A percentile compares a stretch with the other conserved stretches of the same genome.
These are phyloP conservation scores for Gossypium longicalyx DNA, from an alignment of 345 rosid species.

Conservation along the genomic window DNA sequence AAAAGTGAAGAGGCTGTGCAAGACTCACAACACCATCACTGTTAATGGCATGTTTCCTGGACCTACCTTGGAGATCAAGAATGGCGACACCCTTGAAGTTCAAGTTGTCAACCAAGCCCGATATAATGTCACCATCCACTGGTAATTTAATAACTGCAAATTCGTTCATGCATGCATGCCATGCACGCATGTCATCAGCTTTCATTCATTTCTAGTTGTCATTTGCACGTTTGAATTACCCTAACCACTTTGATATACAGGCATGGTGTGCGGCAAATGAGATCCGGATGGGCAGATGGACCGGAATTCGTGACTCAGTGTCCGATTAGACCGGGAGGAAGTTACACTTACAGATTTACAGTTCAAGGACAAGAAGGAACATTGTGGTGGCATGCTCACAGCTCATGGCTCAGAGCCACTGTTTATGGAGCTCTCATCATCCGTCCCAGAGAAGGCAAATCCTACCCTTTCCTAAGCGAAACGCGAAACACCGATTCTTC, in stretches of 20 bases:
- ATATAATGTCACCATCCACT: slow-evolving; percentile 81
- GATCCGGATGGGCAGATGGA: slow-evolving; percentile 95
- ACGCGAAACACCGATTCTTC: background rate
- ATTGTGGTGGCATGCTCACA: slow-evolving; percentile 99
- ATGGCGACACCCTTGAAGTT: slow-evolving; percentile 70
- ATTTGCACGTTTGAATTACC: background rate
- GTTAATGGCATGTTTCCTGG: slow-evolving; percentile 94
- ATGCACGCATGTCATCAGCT: background rate
- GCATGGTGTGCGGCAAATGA: slow-evolving; percentile 86
- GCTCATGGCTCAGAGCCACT: slow-evolving; percentile 59
- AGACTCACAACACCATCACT: slow-evolving; percentile 65
- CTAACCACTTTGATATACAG: slow-evolving; percentile 23
- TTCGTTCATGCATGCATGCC: background rate
- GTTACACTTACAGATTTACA: slow-evolving; percentile 78
- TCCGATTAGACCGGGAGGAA: slow-evolving; percentile 81
- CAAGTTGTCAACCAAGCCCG: slow-evolving; percentile 60
- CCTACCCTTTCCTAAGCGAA: slow-evolving; percentile 53
- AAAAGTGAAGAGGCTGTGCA: slow-evolving; percentile 95
- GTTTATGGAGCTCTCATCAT: slow-evolving; percentile 88
- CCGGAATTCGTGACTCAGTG: slow-evolving; percentile 94
- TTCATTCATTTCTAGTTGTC: background rate
- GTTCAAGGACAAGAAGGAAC: slow-evolving; percentile 89
- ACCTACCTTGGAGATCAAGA: slow-evolving; percentile 70
- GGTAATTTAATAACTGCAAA: slow-evolving; percentile 34
- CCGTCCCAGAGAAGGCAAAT: slow-evolving; percentile 29